phyloP scores from a whole-genome alignment of 1,284 basidiomycete genomes.

The Cryptococcus sp. region DNA sequence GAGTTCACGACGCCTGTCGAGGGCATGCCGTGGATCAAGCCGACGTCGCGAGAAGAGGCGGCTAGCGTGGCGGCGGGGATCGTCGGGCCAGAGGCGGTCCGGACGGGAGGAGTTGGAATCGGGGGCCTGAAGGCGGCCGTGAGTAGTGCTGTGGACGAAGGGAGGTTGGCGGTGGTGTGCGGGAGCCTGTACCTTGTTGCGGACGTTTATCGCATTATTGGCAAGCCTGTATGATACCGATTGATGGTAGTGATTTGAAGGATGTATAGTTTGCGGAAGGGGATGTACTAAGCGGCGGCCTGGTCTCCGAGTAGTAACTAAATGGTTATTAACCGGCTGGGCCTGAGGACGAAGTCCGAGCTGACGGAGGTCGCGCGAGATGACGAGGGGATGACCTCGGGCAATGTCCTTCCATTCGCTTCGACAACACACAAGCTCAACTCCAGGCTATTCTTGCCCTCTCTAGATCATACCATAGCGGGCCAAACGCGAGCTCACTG shows the following conservation, averaged over 20 bases:
- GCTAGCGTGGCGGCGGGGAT: constrained; percentile 48
- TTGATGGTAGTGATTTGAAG: not conserved
- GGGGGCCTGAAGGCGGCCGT: constrained; percentile 27
- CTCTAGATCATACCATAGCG: too few relatives aligned
- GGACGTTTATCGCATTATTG: constrained; percentile 69
- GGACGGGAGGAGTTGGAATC: constrained; percentile 10
- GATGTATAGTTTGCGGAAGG: not conserved
- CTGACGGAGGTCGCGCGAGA: too few relatives aligned
- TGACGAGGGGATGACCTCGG: too few relatives aligned
- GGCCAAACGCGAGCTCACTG: too few relatives aligned
- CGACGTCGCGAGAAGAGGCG: constrained; percentile 58
- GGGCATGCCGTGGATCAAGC: constrained; percentile 86
- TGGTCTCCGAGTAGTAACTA: too few relatives aligned
- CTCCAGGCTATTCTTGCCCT: too few relatives aligned
- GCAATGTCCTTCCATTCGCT: too few relatives aligned
- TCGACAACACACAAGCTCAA: too few relatives aligned
- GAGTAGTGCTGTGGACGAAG: constrained; percentile 27
- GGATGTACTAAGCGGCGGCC: too few relatives aligned
- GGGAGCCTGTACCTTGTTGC: constrained; percentile 88
- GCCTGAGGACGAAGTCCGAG: too few relatives aligned
- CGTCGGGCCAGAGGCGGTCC: constrained; percentile 24
- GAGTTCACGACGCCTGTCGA: constrained; percentile 66
- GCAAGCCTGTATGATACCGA: not conserved
- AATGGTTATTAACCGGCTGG: too few relatives aligned
- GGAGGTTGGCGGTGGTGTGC: constrained; percentile 64